Evolutionary conservation across 2,329 filamentous ascomycete species (phyloP).

Genomic region (Aspergillus sp.): DNA sequence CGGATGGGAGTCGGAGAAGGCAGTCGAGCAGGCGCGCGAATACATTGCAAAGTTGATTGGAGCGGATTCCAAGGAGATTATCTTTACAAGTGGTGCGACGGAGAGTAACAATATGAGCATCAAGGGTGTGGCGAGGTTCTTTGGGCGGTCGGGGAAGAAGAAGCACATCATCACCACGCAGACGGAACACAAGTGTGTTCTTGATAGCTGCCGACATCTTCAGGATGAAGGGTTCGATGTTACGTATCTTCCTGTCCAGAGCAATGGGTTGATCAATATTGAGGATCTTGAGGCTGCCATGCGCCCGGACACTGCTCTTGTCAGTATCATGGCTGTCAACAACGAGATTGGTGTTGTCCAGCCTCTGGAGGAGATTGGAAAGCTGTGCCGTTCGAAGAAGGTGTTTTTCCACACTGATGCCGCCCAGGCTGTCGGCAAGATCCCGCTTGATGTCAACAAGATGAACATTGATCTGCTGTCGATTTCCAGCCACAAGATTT

Average conservation of each 20-base stretch:
- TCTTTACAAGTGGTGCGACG: slow-evolving; percentile 96
- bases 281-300: slow-evolving; percentile 86
- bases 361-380: slow-evolving; percentile 89
- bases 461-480: slow-evolving; percentile 99
- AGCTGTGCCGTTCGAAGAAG: slow-evolving; percentile 87
- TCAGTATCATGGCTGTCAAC: slow-evolving; percentile 99
- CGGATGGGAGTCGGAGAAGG: slow-evolving; percentile 97
- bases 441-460: slow-evolving; percentile 92
- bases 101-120: slow-evolving; percentile 99
- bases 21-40: slow-evolving; percentile 81
- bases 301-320: slow-evolving; percentile 84
- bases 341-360: slow-evolving; percentile 99
- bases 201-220: slow-evolving; percentile 95
- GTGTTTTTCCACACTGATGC: slow-evolving; percentile 98
- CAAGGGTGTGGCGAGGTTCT: slow-evolving; percentile 96
- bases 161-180: slow-evolving; percentile 97
- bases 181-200: slow-evolving; percentile 98
- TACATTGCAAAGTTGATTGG: slow-evolving; percentile 87
- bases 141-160: slow-evolving; percentile 91
- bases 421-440: slow-evolving; percentile 98
- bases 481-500: slow-evolving; percentile 98
- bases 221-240: slow-evolving; percentile 96
- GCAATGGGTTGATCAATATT: slow-evolving; percentile 83
- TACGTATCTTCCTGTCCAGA: slow-evolving; percentile 92
- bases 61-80: slow-evolving; percentile 95